Evolutionary conservation across 164 flowering plant genomes (phyloP).

Genomic region (Malania oleifera): DNA sequence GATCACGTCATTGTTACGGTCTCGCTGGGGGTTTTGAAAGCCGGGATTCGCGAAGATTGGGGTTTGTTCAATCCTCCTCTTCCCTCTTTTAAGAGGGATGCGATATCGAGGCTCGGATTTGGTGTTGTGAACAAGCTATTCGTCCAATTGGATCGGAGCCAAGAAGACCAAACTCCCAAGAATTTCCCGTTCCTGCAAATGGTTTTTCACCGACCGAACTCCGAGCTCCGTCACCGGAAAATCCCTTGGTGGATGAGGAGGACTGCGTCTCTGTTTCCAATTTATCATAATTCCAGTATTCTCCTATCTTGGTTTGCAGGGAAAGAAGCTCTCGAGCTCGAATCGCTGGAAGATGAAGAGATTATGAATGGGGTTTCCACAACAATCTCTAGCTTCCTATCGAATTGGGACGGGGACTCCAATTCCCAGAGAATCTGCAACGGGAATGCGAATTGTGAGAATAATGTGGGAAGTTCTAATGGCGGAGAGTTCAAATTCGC

Average conservation of each 20-base stretch:
- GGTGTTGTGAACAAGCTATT: slow-evolving; percentile 94
- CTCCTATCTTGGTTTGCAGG: slow-evolving; percentile 93
- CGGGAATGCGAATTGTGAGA: slow-evolving; percentile 19
- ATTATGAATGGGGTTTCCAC: slow-evolving; percentile 57
- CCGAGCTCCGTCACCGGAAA: slow-evolving; percentile 34
- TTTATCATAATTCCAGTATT: slow-evolving; percentile 57
- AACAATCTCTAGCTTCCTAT: slow-evolving; percentile 45
- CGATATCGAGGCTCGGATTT: slow-evolving; percentile 75
- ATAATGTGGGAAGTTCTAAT: slow-evolving; percentile 4
- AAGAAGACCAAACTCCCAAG: slow-evolving; percentile 2
- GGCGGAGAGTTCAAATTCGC: slow-evolving; percentile 26
- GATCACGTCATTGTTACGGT: slow-evolving; percentile 92
- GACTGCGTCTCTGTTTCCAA: slow-evolving; percentile 66
- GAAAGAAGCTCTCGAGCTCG: slow-evolving; percentile 80
- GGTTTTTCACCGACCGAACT: slow-evolving; percentile 53
- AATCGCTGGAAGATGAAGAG: slow-evolving; percentile 62
- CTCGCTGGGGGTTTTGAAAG: slow-evolving; percentile 87
- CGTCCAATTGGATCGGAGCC: slow-evolving; percentile 33
- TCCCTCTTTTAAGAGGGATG: slow-evolving; percentile 60
- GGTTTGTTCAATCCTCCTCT: slow-evolving; percentile 76
- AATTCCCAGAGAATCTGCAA: slow-evolving; percentile 27
- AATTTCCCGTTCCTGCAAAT: slow-evolving; percentile 65
- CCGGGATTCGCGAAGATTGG: slow-evolving; percentile 35
- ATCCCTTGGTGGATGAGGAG: slow-evolving; percentile 95
- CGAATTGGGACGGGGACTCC: slow-evolving; percentile 3